Base-by-base conservation (phyloP, 2,329 filamentous ascomycete species). In the Cladophialophora carrionii region DNA sequence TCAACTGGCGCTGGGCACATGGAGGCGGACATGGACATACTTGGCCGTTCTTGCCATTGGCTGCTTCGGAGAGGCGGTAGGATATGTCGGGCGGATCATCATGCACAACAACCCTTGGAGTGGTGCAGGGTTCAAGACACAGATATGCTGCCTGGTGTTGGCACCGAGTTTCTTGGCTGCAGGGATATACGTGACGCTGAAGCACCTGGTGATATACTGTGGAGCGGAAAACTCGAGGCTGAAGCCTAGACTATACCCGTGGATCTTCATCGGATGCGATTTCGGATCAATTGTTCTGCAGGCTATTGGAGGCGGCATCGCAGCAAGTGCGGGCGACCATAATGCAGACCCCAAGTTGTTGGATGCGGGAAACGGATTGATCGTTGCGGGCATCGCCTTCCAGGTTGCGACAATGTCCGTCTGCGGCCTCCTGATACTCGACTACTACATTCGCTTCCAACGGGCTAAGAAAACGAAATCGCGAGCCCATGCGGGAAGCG, bases 221-320 rank as follows among this genome's bases (percentile, higher is more conserved):
- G 85, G 85, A 6, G 73, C 77, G 1, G 75, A 81, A 58, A 75
- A 82, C 68, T 83, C 82, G 31, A 77, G 78, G 37, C 76, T 84
- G 57, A 78, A 77, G 43, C 80, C 83, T 8, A 74, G 76, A 4
- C 76, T 81, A 59, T 87, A 86, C 73, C 86, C 85, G 6, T 82
- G 82, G 74, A 81, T 88, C 66, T 88, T 88, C 76, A 84, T 88
- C 68, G 73, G 78, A 14, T 86, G 83, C 71, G 86, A 88, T 68
- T 70, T 87, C 55, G 72, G 84, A 56, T 85, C 82, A 20, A 80
- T 88, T 20, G 69, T 85, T 14, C 76, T 88, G 4, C 86, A 88
- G 73, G 85, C 84, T 4, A 80, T 79, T 4, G 85, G 86, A 61
- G 85, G 81, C 54, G 77, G 87, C 55, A 84, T 86, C 1, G 84